Percentiles rank a stretch among this genome's conserved stretches.
Evolutionary conservation across 2,329 filamentous ascomycete species (phyloP).

Genomic region (Botrytis byssoidea): DNA sequence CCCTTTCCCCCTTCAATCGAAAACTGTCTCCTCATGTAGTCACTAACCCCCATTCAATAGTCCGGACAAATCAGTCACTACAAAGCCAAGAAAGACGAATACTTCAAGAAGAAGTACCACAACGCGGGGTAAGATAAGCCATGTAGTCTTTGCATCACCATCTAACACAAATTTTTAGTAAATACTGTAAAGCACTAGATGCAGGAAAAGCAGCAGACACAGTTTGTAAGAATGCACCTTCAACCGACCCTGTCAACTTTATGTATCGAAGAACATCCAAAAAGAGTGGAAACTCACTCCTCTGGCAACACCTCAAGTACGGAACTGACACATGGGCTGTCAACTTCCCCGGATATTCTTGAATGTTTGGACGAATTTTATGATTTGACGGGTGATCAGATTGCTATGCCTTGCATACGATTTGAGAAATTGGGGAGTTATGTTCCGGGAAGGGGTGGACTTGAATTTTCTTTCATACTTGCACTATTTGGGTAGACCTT

Average conservation of each 20-base stretch:
- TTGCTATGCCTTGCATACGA: background rate
- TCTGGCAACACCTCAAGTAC: conserved; percentile 19
- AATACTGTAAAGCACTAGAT: conserved; percentile 9
- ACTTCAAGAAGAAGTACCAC: conserved; percentile 10
- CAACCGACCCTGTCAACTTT: conserved; percentile 14
- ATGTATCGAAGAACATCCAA: conserved; percentile 18
- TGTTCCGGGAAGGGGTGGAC: background rate
- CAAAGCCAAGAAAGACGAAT: background rate
- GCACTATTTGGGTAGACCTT: background rate
- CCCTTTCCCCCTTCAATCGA: background rate
- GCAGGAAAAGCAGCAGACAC: background rate
- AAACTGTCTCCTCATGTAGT: background rate
- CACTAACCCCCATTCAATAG: background rate
- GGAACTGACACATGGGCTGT: conserved; percentile 14
- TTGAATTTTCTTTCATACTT: background rate
- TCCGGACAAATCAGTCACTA: conserved; percentile 11
- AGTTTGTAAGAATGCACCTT: conserved; percentile 6
- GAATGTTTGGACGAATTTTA: background rate
- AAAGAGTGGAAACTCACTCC: conserved; percentile 13
- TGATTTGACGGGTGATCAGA: background rate
- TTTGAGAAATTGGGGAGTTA: background rate
- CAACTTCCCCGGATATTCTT: conserved; percentile 16
- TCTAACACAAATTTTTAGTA: background rate
- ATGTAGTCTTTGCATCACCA: background rate
- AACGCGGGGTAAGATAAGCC: conserved; percentile 3